phyloP scores from a whole-genome alignment of 148 eudicot genomes.

The Vaccinium vitisidaea region DNA sequence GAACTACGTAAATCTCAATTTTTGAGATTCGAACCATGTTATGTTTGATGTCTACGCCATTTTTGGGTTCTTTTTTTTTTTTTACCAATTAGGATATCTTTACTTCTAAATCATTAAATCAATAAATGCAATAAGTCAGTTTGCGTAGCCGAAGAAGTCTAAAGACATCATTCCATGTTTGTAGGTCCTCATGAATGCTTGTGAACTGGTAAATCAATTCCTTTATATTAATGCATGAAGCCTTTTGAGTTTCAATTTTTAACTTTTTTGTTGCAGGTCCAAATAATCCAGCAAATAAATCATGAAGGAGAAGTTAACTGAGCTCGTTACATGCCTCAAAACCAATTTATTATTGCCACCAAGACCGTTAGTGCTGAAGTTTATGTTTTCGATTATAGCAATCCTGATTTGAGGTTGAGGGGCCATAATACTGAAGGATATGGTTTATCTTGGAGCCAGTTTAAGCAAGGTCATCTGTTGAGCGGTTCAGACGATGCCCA shows the following conservation, averaged over 20 bases:
- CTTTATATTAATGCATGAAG: constrained; percentile 1
- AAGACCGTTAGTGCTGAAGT: constrained; percentile 87
- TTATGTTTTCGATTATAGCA: constrained; percentile 79
- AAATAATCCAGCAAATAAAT: constrained; percentile 84
- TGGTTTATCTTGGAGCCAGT: constrained; percentile 76
- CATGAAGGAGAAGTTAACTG: constrained; percentile 93
- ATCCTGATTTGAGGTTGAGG: constrained; percentile 83
- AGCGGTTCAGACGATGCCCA: constrained; percentile 86
- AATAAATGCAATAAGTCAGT: background rate
- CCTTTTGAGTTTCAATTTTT: background rate
- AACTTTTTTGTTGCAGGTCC: constrained; percentile 53
- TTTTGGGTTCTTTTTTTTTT: background rate
- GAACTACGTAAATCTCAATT: background rate
- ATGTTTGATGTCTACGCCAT: background rate
- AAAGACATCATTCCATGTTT: background rate
- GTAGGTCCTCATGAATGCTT: background rate
- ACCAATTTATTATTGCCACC: constrained; percentile 81
- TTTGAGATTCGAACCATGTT: background rate
- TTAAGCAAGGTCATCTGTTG: constrained; percentile 66
- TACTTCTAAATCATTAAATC: background rate
- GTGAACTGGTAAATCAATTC: background rate
- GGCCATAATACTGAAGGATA: constrained; percentile 86
- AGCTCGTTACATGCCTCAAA: constrained; percentile 95
- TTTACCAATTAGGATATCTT: background rate
- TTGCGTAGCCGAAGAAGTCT: no score